Evolutionary conservation across 106 monocot species (phyloP), one percentile per base, ranked within the genome.

Genomic region (Agapanthus africanus): DNA sequence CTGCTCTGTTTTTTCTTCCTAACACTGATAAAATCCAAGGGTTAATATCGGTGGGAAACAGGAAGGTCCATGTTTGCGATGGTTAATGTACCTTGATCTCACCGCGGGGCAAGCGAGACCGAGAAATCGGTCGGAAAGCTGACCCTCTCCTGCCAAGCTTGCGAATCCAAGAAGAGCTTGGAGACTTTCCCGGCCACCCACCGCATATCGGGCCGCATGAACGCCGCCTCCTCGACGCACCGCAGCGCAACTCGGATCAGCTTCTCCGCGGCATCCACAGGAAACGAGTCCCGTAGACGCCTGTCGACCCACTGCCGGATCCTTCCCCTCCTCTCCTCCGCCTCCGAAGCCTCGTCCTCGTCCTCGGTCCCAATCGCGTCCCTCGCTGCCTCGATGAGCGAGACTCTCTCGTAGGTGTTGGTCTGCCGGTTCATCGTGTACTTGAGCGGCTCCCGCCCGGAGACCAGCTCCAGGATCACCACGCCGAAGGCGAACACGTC

Each of bases 401-500:
- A 94, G 2, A 72, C 64, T 40, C 68, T 54, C 63, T 82, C 74
- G 38, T 52, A 75, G 13, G 54, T 74, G 26, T 64, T 60, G 9
- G 36, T 64, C 42, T 66, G 4, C 28, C 27, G 30, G 33, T 39
- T 28, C 19, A 69, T 66, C 34, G 37, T 38, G 64, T 64, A 64
- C 23, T 37, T 64, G 4, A 64, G 8, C 0, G 64, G 64, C 38
- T 87, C 81, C n/a, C 82, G 76, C 18, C 93, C 93, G n/a, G 86
- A 81, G 2, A 93, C 11, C 50, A 93, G 77, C 77, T 94, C 94
- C 42, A 94, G 81, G 1, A 94, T 66, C 65, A 94, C 85, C 14
- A 94, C 74, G 10, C 66, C 94, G 74, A 85, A 79, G 22, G 87
- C 83, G 71, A 51, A 94, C 37, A 90, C 83, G 80, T 94, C 94